These are phyloP conservation scores for Candida sanyaensis DNA, from an alignment of 1,139 yeast species.

Conservation along the genomic window DNA sequence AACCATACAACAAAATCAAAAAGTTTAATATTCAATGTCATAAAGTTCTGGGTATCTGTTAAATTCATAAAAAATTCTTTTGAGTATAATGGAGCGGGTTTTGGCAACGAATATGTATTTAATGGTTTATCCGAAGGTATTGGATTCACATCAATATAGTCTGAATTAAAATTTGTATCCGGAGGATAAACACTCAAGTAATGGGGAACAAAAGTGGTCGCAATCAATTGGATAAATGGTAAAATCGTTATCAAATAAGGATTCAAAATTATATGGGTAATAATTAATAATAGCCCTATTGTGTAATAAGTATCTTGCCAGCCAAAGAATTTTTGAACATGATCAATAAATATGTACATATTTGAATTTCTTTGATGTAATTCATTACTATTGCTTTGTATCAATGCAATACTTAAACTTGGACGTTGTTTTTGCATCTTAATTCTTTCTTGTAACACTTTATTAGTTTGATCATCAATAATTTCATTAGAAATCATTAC, in stretches of 20 bases:
- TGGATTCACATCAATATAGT: conserved; percentile 42
- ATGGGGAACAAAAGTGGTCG: conserved; percentile 68
- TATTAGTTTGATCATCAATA: conserved; percentile 34
- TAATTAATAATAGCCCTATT: conserved; percentile 53
- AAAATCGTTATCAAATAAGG: conserved; percentile 57
- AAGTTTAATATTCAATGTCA: conserved; percentile 64
- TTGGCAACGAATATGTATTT: conserved; percentile 52
- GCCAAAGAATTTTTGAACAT: conserved; percentile 49
- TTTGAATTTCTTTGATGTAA: conserved; percentile 65
- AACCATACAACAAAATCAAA: conserved; percentile 59
- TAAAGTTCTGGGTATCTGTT: conserved; percentile 83
- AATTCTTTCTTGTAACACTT: conserved; percentile 48
- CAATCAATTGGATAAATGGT: conserved; percentile 57
- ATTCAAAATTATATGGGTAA: conserved; percentile 60
- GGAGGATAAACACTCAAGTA: conserved; percentile 51
- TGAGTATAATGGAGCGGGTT: conserved; percentile 78
- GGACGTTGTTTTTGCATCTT: conserved; percentile 67
- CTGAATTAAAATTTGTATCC: conserved; percentile 22
- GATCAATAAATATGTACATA: conserved; percentile 63
- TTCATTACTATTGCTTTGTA: conserved; percentile 69
- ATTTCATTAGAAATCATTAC: conserved; percentile 73
- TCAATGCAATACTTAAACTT: conserved; percentile 63
- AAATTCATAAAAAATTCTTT: conserved; percentile 79
- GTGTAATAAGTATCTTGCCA: conserved; percentile 73
- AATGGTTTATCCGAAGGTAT: conserved; percentile 58